These are phyloP conservation scores for Apium graveolens DNA, from an alignment of 129 eudicot species.

Conservation along the genomic window DNA sequence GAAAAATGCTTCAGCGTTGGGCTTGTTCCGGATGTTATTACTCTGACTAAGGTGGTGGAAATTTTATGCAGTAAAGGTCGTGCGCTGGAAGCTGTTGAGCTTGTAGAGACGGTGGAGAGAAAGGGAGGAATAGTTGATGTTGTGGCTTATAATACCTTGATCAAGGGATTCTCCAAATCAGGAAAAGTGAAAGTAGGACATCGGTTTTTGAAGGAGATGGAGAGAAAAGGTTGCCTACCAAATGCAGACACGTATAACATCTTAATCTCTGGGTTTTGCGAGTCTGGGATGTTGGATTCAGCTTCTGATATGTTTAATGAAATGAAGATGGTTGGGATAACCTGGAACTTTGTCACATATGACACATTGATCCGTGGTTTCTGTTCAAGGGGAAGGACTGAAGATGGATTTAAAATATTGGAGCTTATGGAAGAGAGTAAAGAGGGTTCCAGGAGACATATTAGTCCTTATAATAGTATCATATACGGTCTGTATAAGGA, in stretches of 20 bases:
- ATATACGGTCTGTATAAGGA: conserved; percentile 57
- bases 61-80: conserved; percentile 54
- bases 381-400: conserved; percentile 54
- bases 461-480: conserved; percentile 62
- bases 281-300: conserved; percentile 37
- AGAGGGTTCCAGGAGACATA: conserved; percentile 23
- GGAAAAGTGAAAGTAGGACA: conserved; percentile 60
- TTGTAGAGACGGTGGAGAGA: conserved; percentile 55
- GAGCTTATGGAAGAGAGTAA: conserved; percentile 57
- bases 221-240: conserved; percentile 73
- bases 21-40: conserved; percentile 65
- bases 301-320: conserved; percentile 50
- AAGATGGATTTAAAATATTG: conserved; percentile 55
- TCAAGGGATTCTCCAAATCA: conserved; percentile 54
- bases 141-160: conserved; percentile 69
- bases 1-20: conserved; percentile 66
- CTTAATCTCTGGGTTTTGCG: conserved; percentile 63
- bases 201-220: conserved; percentile 68
- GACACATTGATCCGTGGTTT: conserved; percentile 63
- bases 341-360: conserved; percentile 34
- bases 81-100: conserved; percentile 60
- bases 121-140: conserved; percentile 68
- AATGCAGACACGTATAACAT: conserved; percentile 60
- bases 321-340: conserved; percentile 39
- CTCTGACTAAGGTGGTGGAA: conserved; percentile 57